Evolutionary conservation across 1,139 yeast genomes (phyloP), one percentile per base, ranked within the genome.

Genomic region (Candida tetrigidarum): DNA sequence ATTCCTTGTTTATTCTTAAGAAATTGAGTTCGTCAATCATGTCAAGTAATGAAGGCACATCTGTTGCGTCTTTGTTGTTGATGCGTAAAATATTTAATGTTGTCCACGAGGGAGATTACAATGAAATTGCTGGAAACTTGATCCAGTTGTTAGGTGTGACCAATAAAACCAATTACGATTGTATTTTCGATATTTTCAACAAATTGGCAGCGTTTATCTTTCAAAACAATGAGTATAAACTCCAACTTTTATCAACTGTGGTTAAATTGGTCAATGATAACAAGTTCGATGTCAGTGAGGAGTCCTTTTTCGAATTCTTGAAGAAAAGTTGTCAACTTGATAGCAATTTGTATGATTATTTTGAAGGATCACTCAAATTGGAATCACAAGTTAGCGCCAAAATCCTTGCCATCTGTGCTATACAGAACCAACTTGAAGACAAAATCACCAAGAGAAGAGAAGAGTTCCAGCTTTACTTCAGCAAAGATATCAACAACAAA

Each of bases 321-420:
- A 34, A 23, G 8, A 39, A 38, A 4, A 27, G 46, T 7, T 50
- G 50, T 25, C 33, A 37, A 25, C 26, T 34, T 29, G 48, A 45
- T 6, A 5, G 37, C 16, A 40, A 41, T 3, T 37, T 54, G 11
- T 53, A 46, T 28, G 30, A 42, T n/a, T 42, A 51, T 15, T 54
- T 52, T 34, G 44, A 46, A 12, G 36, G 41, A 5, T 35, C 36
- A 33, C 46, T 59, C 20, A 53, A 63, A 38, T 50, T 57, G 28
- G 55, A 48, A 16, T 48, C 58, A 22, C 58, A 59, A 41, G 52
- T 65, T 5, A 60, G 60, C 48, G 66, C 66, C 36, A 77, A 69
- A 52, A 59, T 76, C 8, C 53, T 79, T 47, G 80, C 83, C 2
- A 64, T 69, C 25, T 61, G 77, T 25, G 63, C 71, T 14, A 59